Conservation (phyloP, 2,329 filamentous ascomycete species). For the Aspergillus ustus region DNA sequence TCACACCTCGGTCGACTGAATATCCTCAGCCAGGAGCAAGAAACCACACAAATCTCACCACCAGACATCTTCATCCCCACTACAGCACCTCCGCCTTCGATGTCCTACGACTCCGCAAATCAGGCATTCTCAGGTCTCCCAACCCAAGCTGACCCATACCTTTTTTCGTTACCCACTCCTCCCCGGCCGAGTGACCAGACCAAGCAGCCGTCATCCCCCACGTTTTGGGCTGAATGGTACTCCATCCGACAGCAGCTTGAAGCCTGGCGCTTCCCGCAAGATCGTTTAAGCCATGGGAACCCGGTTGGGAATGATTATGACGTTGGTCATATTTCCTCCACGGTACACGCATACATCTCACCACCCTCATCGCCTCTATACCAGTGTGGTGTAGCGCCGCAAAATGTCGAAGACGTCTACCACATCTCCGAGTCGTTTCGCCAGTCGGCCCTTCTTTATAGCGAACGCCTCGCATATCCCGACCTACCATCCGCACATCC, state of each 20-base stretch:
- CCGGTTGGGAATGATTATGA: slow-evolving; percentile 5
- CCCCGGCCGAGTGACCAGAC: slow-evolving; percentile 26
- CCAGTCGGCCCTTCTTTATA: slow-evolving; percentile 86
- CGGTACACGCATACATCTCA: slow-evolving; percentile 33
- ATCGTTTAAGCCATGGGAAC: slow-evolving; percentile 24
- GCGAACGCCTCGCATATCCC: slow-evolving; percentile 81
- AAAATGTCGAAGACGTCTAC: slow-evolving; percentile 73
- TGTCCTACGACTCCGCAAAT: slow-evolving; percentile 35
- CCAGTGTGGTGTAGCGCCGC: slow-evolving; percentile 50
- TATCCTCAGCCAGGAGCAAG: slow-evolving; percentile 72
- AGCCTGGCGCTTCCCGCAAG: slow-evolving; percentile 74
- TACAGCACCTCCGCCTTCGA: slow-evolving; percentile 39
- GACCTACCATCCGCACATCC: slow-evolving; percentile 72
- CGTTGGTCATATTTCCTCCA: slow-evolving; percentile 15
- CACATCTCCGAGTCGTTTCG: slow-evolving; percentile 91
- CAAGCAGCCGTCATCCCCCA: slow-evolving; percentile 30
- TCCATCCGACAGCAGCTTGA: slow-evolving; percentile 76
- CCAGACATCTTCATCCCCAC: slow-evolving; percentile 23
- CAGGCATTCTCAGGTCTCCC: slow-evolving; percentile 24
- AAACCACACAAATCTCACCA: slow-evolving; percentile 27
- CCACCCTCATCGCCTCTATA: slow-evolving; percentile 32
- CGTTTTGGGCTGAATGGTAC: slow-evolving; percentile 88
- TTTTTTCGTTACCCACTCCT: slow-evolving; percentile 39
- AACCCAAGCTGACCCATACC: slow-evolving; percentile 46
- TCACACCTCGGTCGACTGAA: slow-evolving; percentile 83